Evolutionary conservation across 805 yeast genomes (phyloP), one percentile per base, ranked within the genome.

Genomic region (Candida vaughaniae): DNA sequence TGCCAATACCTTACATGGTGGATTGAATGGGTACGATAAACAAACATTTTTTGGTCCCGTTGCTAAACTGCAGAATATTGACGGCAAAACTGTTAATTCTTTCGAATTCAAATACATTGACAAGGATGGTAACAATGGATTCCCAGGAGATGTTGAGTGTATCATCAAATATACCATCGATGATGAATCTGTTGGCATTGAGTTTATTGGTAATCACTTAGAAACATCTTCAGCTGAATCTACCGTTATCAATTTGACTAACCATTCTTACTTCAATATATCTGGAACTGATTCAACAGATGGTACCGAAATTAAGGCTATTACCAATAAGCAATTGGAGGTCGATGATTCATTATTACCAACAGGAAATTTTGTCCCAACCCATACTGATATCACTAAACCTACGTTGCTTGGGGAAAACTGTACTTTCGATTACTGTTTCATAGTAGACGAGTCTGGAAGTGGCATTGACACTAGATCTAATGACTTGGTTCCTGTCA

Each of bases 211-310:
- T 39, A 69, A 76, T 15, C 48, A 46, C 22, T 48, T 73, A 34
- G 45, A 55, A 7, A 47, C 47, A 4, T 58, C 55, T 4, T 52
- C 60, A 4, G 46, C 53, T 28, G 64, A 55, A n/a, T 61, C 71
- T 31, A 78, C 87, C 4, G 60, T 72, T 18, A 65, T 80, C 28
- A 74, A 75, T 46, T 59, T 81, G 53, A 78, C 85, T 17, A 81
- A 80, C 55, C 88, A 81, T 51, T 58, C 80, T 3, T 80, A 78
- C 58, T 81, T 78, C 68, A 79, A 75, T 52, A 53, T 77, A 29
- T 56, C 62, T 35, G 51, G 48, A 14, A 47, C 50, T 14, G 36
- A 42, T 4, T 50, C 58, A 4, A 58, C 64, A 8, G 60, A 64
- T 33, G 69, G 64, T 11, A 54, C 65, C 7, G 35, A 41, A 5